A percentile compares a stretch with the other conserved stretches of the same genome.
These are phyloP conservation scores for Fusarium napiforme DNA, from an alignment of 2,329 filamentous ascomycete species.

Conservation along the genomic window DNA sequence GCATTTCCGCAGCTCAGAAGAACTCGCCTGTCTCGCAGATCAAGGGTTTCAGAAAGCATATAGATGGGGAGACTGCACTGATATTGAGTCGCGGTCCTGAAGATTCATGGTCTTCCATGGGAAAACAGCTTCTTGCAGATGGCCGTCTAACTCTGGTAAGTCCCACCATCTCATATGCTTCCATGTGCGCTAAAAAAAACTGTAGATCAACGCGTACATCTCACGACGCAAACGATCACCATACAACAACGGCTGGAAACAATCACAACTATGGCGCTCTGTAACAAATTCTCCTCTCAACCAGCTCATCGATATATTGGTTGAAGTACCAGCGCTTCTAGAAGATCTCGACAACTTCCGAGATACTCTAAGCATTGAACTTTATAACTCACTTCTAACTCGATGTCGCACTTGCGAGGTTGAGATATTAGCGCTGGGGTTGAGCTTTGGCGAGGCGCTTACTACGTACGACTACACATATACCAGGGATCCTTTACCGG, in stretches of 20 bases:
- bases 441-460: neutral
- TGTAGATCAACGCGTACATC: neutral
- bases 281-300: neutral
- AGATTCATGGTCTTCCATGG: neutral
- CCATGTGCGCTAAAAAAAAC: fast-evolving
- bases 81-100: conserved; percentile 1
- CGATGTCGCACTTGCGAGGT: neutral
- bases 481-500: neutral
- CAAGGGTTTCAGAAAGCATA: neutral
- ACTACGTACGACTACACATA: conserved; percentile 10
- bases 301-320: conserved; percentile 2
- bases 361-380: neutral
- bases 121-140: conserved; percentile 13
- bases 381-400: fast-evolving
- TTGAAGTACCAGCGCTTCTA: conserved; percentile 1
- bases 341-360: neutral
- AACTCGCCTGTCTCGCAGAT: neutral
- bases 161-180: fast-evolving
- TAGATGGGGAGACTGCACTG: conserved; percentile 14
- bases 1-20: fast-evolving
- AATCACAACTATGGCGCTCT: conserved; percentile 8
- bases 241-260: neutral
- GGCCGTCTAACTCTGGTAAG: conserved; percentile 9
- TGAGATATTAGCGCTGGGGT: neutral
- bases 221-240: conserved; percentile 5